These are phyloP conservation scores for Pythium phragmitis DNA, from an alignment of 352 stramenopile genomes.

Conservation along the genomic window DNA sequence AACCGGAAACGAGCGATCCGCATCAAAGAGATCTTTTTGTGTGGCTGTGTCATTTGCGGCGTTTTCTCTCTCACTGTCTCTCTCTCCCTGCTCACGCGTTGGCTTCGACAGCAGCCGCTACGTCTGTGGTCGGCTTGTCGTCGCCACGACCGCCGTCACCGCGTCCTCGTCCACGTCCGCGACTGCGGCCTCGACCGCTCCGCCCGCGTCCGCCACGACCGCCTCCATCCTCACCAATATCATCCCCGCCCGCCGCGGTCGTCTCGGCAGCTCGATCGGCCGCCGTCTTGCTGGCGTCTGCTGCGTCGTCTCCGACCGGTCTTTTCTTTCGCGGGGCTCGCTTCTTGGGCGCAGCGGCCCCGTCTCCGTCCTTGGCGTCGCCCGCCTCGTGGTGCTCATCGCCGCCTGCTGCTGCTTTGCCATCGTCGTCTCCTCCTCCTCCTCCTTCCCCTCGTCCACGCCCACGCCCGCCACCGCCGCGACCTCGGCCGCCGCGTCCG, in stretches of 20 bases:
- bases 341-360: slow-evolving; percentile 16
- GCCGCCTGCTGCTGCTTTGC: neutral
- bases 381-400: neutral
- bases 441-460: slow-evolving; percentile 5
- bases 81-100: slow-evolving; percentile 6
- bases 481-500: slow-evolving; percentile 22
- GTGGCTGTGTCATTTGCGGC: neutral
- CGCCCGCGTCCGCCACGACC: slow-evolving; percentile 19
- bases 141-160: slow-evolving; percentile 31
- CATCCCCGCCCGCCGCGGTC: neutral
- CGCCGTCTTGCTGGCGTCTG: slow-evolving; percentile 1
- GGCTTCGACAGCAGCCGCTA: slow-evolving; percentile 3
- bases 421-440: neutral
- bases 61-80: neutral
- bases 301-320: neutral
- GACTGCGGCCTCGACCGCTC: slow-evolving; percentile 22
- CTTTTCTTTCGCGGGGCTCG: slow-evolving; percentile 9
- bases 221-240: neutral
- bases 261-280: slow-evolving; percentile 19
- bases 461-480: slow-evolving; percentile 12
- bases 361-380: slow-evolving; percentile 3
- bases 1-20: slow-evolving; percentile 3
- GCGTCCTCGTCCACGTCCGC: slow-evolving; percentile 38
- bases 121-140: neutral
- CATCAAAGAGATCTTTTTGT: slow-evolving; percentile 1